Conservation (phyloP, 2,329 filamentous ascomycete genomes). For the Pseudopithomyces maydicus region DNA sequence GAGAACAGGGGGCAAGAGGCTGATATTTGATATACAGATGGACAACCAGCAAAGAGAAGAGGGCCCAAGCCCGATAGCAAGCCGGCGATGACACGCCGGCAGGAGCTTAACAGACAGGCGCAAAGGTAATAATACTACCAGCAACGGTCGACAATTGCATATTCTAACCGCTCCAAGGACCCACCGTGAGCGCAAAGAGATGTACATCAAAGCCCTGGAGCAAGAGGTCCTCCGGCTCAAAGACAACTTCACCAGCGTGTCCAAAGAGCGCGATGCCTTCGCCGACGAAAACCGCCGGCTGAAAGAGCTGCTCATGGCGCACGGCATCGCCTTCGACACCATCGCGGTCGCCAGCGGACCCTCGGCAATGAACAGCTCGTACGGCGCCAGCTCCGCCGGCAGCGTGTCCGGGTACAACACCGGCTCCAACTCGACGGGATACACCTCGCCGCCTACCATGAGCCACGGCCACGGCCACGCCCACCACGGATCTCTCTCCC, state of each 20-base stretch:
- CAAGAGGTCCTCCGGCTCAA: constrained; percentile 88
- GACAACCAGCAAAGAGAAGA: constrained; percentile 82
- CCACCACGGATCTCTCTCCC: constrained; percentile 36
- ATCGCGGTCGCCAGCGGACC: constrained; percentile 43
- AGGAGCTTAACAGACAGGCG: constrained; percentile 93
- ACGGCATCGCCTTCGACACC: constrained; percentile 64
- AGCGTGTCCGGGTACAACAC: constrained; percentile 67
- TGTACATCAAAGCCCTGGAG: constrained; percentile 93
- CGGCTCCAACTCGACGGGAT: constrained; percentile 51
- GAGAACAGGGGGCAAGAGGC: background rate
- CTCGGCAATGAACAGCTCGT: constrained; percentile 44
- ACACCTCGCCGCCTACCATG: constrained; percentile 51
- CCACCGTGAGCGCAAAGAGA: constrained; percentile 93
- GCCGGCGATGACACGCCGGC: constrained; percentile 86
- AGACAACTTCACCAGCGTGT: constrained; percentile 76
- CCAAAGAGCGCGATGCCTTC: constrained; percentile 76
- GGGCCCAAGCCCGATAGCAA: constrained; percentile 97
- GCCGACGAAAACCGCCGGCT: constrained; percentile 81
- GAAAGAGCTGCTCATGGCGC: constrained; percentile 63
- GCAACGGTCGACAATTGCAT: background rate
- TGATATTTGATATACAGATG: constrained; percentile 65
- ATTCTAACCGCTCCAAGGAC: constrained; percentile 63
- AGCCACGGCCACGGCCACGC: constrained; percentile 35
- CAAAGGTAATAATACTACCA: constrained; percentile 71
- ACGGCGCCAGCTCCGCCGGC: constrained; percentile 53